Evolutionary conservation across 768 basidiomycete species (phyloP), one percentile per base, ranked within the genome.

Genomic region (Naganishia randhawae): DNA sequence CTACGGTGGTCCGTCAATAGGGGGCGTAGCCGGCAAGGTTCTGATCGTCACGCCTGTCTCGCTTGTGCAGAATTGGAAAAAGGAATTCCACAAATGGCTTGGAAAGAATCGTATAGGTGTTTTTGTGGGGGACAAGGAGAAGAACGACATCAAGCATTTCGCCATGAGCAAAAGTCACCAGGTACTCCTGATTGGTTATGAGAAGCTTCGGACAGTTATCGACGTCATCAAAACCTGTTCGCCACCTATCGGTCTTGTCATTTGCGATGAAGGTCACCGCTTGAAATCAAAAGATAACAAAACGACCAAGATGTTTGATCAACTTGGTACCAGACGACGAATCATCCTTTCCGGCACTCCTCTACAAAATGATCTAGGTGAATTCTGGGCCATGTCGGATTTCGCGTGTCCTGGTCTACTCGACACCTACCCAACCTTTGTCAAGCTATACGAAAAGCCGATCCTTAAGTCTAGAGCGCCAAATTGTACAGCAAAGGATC

Each of bases 201-300:
- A 98, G 75, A 87, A 89, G 77, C 83, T 96, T 39, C 83, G 91
- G 53, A 88, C 86, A 19, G 87, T 92, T 57, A 79, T 76, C 55
- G 81, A 80, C 31, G 68, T 76, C 8, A 69, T 83, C 66, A 77
- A 74, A n/a, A 74, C 72, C 3, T 78, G 78, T 53, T 72, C 76
- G 42, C 95, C 95, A 22, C 89, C 91, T 0, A 90, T 99, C 70
- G 96, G 91, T 9, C 81, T 99, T 4, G 89, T 99, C 69, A 83
- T 99, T 25, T 98, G 95, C 73, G 96, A 99, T 75, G 96, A 99
- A 85, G 94, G 93, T 85, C 96, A 99, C 78, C 84, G 94, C 31
- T 83, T 99, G 27, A 98, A 97, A 75, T 92, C 92, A 11, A 87
- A 91, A 5, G 89, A 87, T 71, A 91, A 88, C 73, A 95, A 97